A percentile compares a stretch with the other conserved stretches of the same genome.
These are phyloP conservation scores for Backusella sp. DNA, from an alignment of 192 early-diverging fungal genomes.

Conservation along the genomic window DNA sequence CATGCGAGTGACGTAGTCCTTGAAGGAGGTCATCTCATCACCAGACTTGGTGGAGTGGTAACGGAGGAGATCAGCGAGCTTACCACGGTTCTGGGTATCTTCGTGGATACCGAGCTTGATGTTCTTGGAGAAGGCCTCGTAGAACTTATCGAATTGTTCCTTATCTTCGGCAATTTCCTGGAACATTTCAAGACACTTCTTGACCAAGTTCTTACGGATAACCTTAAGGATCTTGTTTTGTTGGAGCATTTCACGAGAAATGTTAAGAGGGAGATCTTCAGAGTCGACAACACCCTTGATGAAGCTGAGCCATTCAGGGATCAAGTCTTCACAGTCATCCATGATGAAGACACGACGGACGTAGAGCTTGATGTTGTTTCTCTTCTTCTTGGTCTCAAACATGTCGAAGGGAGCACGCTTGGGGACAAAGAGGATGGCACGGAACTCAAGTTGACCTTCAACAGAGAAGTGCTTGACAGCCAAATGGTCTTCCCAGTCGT, in stretches of 20 bases:
- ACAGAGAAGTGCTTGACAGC: conserved; percentile 99
- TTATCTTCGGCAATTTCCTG: conserved; percentile 96
- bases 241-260: conserved; percentile 99
- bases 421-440: conserved; percentile 97
- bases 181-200: conserved; percentile 99
- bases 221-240: conserved; percentile 99
- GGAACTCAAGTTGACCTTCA: conserved; percentile 99
- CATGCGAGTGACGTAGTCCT: conserved; percentile 99
- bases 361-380: conserved; percentile 99
- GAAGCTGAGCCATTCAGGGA: conserved; percentile 99
- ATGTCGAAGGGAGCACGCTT: conserved; percentile 96
- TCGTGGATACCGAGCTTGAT: conserved; percentile 99
- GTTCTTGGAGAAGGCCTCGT: conserved; percentile 99
- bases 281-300: conserved; percentile 99
- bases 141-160: conserved; percentile 99
- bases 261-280: conserved; percentile 99
- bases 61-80: conserved; percentile 96
- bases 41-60: conserved; percentile 99
- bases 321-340: conserved; percentile 99
- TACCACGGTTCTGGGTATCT: conserved; percentile 94
- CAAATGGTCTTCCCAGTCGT: conserved; percentile 99
- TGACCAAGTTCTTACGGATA: conserved; percentile 98
- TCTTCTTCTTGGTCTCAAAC: conserved; percentile 99
- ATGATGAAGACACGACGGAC: conserved; percentile 99
- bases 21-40: conserved; percentile 96